Base-by-base conservation (phyloP, 2,329 filamentous ascomycete species). In the Diaporthe sp. region DNA sequence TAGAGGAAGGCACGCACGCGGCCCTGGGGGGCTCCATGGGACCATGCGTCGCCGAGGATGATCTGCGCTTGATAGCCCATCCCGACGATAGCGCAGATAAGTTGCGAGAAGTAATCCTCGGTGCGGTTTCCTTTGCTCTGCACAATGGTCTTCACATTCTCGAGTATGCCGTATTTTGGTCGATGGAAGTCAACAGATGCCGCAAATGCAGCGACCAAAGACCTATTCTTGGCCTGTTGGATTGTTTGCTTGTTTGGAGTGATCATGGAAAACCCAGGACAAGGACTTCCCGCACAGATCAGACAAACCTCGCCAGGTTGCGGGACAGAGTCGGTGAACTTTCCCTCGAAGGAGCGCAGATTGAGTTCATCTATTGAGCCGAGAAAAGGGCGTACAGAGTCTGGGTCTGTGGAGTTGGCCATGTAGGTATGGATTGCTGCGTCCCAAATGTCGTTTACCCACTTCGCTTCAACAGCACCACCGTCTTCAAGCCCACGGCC, bases 51-150 rank as follows among this genome's bases (percentile, higher is more conserved):
- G 28, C 94, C 85, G 0, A 93, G 86, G 74, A 92, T 91, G 51
- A 94, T 88, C 55, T 93, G 90, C 0, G 91, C 86, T 80, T 97
- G 94, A 78, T 97, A 97, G 0, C 94, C 94, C 77, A 97, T 86
- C 0, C 92, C 93, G 0, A 96, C 92, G 0, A 97, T 84, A 0
- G 92, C 88, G 77, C 93, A 94, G 13, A 97, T 86, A 0, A 97
- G 85, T 78, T 96, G 94, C 1, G 92, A 92, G 71, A 96, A 92
- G 0, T 94, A 90, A 75, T 94, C 94, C 28, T 93, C 87, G 8
- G 44, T 83, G 84, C 9, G 81, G 37, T 80, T 86, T 28, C n/a
- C 71, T 55, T 73, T 61, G 37, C 37, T 44, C 63, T 85, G 87
- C 0, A 93, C 88, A 84, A 96, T 94, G 0, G 85, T 87, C 0